Evolutionary conservation across 2,329 filamentous ascomycete genomes (phyloP).

Genomic region (Neoascochyta sp.): DNA sequence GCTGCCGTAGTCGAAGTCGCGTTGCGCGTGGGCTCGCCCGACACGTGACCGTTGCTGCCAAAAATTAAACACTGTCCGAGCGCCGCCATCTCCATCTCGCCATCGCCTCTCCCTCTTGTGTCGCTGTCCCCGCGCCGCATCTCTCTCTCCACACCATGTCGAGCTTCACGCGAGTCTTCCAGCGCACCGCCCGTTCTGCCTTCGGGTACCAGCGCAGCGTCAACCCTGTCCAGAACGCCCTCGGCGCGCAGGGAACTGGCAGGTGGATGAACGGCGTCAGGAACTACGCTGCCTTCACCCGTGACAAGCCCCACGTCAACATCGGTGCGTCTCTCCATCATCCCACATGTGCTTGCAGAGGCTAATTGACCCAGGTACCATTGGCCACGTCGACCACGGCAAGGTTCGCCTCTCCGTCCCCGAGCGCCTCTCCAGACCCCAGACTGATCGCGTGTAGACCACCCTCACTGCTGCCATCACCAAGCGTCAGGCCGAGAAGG

Average conservation of each 20-base stretch:
- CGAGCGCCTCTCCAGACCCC: slow-evolving; percentile 8
- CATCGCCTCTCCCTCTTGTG: slow-evolving; percentile 25
- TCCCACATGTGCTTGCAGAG: not conserved
- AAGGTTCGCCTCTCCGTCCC: slow-evolving; percentile 60
- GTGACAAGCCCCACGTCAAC: slow-evolving; percentile 96
- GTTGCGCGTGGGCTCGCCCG: too few relatives aligned
- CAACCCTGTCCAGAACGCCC: slow-evolving; percentile 72
- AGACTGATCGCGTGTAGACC: slow-evolving; percentile 57
- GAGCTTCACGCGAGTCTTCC: slow-evolving; percentile 73
- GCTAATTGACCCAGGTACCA: slow-evolving; percentile 63
- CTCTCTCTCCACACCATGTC: slow-evolving; percentile 61
- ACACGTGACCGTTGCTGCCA: too few relatives aligned
- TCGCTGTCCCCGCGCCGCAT: slow-evolving; percentile 17
- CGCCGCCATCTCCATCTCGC: slow-evolving; percentile 18
- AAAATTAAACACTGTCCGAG: not conserved
- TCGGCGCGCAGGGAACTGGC: slow-evolving; percentile 60
- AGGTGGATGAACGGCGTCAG: slow-evolving; percentile 63
- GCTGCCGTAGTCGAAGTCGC: too few relatives aligned
- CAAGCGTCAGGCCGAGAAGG: slow-evolving; percentile 94
- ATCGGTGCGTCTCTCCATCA: slow-evolving; percentile 61
- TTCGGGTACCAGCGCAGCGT: slow-evolving; percentile 62
- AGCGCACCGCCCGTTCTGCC: slow-evolving; percentile 76
- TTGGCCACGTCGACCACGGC: slow-evolving; percentile 99
- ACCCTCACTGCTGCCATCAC: slow-evolving; percentile 98
- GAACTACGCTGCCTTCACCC: slow-evolving; percentile 68